Conservation (phyloP, 73 alveolate species). For the Blepharisma japonicum region DNA sequence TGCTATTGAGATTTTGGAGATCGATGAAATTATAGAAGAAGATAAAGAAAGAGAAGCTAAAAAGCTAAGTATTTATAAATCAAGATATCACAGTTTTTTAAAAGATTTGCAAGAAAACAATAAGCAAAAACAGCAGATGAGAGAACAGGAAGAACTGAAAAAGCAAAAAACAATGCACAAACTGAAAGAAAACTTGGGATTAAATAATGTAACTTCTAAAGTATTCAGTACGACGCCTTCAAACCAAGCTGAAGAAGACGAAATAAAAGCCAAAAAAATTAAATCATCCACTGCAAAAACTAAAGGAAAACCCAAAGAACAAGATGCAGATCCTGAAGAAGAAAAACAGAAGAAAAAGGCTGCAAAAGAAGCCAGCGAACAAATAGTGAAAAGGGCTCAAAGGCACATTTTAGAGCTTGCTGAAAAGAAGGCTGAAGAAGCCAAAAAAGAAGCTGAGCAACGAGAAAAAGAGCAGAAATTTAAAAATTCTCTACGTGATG, state of each 20-base stretch:
- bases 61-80: slow-evolving; percentile 47
- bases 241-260: neutral
- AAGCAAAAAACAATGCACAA: slow-evolving; percentile 46
- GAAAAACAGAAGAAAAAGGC: slow-evolving; percentile 41
- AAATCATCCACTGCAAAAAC: slow-evolving; percentile 24
- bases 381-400: slow-evolving; percentile 20
- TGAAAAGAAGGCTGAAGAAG: slow-evolving; percentile 37
- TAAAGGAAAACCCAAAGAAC: slow-evolving; percentile 54
- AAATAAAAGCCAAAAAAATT: neutral
- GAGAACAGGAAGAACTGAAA: slow-evolving; percentile 40
- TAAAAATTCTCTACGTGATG: slow-evolving; percentile 33
- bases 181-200: slow-evolving; percentile 48
- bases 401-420: slow-evolving; percentile 34
- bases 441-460: slow-evolving; percentile 36
- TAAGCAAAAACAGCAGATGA: slow-evolving; percentile 43
- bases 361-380: neutral
- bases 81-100: slow-evolving; percentile 52
- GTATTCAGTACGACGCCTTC: slow-evolving; percentile 36
- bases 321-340: slow-evolving; percentile 15
- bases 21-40: too few species aligned
- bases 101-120: slow-evolving; percentile 48
- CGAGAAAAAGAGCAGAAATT: slow-evolving; percentile 26
- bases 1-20: too few species aligned
- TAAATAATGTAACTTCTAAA: slow-evolving; percentile 41
- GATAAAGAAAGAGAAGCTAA: slow-evolving; percentile 39